Base-by-base conservation (phyloP, 371 early-diverging fungal species). In the Mucor mucedo region DNA sequence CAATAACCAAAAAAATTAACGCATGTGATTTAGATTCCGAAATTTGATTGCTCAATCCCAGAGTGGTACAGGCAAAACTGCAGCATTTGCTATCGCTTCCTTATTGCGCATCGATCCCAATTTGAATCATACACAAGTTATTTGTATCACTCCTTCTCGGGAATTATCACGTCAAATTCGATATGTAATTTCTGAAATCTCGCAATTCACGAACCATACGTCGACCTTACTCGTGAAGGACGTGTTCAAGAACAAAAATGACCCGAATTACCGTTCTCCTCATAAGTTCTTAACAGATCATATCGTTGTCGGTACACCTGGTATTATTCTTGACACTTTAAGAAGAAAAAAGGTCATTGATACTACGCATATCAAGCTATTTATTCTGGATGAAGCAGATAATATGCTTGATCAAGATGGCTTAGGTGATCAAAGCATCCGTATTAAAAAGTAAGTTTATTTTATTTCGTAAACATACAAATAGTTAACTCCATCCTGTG, bases 221-320 rank as follows among this genome's bases (percentile, higher is more conserved):
- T 35, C 35, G 8, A 35, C 35, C 1, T 4, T 35, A 8, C 35
- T 35, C 8, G 8, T 35, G 6, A 35, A 35, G 35, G 35, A 35
- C 8, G 35, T 1, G 8, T 35, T 35, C 35, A 35, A 35, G 35
- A 4, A 8, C 8, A 35, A 35, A 35, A 4, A 4, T 35, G 35
- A 35, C 6, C 35, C 35, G 8, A 35, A 35, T 35, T 1, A 21
- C 21, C 21, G 1, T 35, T 6, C 8, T 35, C 35, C 35, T 35
- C 35, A 8, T 35, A 35, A 35, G 8, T 1, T 35, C 35, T 35
- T 35, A 35, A 35, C 8, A 8, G 35, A 88, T 0, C 96, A 98
- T 11, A 83, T 99, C 44, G 79, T 98, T 44, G 87, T 99, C 35
- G 99, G 99, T 32, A 97, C 98, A 0, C 99, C 99, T 3, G 99